Evolutionary conservation across 352 stramenopile species (phyloP), one percentile per base, ranked within the genome.

Genomic region (Pilasporangium apinafurcum): DNA sequence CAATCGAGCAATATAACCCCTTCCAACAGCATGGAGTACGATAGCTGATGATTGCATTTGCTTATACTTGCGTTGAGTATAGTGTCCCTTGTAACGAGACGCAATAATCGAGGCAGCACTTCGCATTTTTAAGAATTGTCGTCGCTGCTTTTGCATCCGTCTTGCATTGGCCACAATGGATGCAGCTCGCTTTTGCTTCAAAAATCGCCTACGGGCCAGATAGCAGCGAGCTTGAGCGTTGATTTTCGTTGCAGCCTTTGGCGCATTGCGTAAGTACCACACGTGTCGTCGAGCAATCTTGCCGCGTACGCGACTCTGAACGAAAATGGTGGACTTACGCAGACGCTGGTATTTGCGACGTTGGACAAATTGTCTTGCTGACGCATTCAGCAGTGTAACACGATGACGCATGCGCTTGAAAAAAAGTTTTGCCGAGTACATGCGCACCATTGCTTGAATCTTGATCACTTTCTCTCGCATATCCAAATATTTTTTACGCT

Each of bases 241-340:
- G 42, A 95, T 92, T 28, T 83, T 86, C 0, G 73, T 95, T 5
- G 78, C 79, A 3, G 83, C 80, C 37, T 71, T 68, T 5, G 83
- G 80, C 0, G 79, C 78, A 36, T 79, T 75, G n/a, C 74, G 76
- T 14, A 95, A 44, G 47, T 86, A 92, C 48, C 67, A 73, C 5
- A 66, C 55, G 44, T 90, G 72, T 18, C 61, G 61, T n/a, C 83
- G 71, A 20, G 83, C 83, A 14, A 67, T 64, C 49, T 86, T 87
- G 26, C 83, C 83, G 17, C 83, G 72, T 16, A 70, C 56, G n/a
- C 68, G 62, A 16, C 67, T 83, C 18, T 95, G 83, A 16, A 95
- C 71, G 4, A 85, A 45, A 46, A 95, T 71, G 5, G 75, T 72
- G 20, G 67, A 54, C 25, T 76, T 84, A 9, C 75, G 82, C 35